Evolutionary conservation across 2,329 filamentous ascomycete genomes (phyloP), one percentile per base, ranked within the genome.

Genomic region (Hyphodiscus sp.): DNA sequence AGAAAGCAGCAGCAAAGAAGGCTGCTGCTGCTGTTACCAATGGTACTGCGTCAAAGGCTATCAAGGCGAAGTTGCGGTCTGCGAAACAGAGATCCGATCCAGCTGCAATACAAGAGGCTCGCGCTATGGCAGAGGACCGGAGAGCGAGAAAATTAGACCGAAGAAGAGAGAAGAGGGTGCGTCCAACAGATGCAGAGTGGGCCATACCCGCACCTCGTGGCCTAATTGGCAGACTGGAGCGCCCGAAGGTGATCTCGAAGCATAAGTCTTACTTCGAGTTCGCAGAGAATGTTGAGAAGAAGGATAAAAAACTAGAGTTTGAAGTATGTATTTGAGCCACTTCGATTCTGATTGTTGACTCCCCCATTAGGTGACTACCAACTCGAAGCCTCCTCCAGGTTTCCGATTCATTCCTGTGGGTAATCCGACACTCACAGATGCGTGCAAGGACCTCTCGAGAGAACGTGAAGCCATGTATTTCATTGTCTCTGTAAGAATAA

Each of bases 381-480:
- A 76, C 41, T 70, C 67, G 49, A 68, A 69, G 1, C 80, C 82
- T 15, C 81, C 81, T 11, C 79, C 81, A 1, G 81, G 81, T 44
- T 85, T 81, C 63, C 76, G 78, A 57, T 85, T 84, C 63, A 76
- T 86, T 44, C 80, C 82, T 30, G 76, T 79, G 49, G 82, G 82
- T 48, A 79, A 85, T 58, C 82, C 82, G 20, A 73, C 77, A 57
- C 69, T 86, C 63, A 85, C 81, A 5, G 72, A 71, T 52, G 70
- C 74, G 44, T 86, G 83, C 73, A 86, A 86, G 67, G 82, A 86
- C 61, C 67, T 85, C 19, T 86, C 82, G 1, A 75, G 83, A 58
- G 78, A 83, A 60, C 73, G 74, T 49, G 81, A 76, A 61, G 81
- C 80, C 45, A 80, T 83, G 77, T 79, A 85, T 16, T 86, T 83